Base-by-base conservation (phyloP, 805 yeast genomes). In the Pichia gijzeniarum region DNA sequence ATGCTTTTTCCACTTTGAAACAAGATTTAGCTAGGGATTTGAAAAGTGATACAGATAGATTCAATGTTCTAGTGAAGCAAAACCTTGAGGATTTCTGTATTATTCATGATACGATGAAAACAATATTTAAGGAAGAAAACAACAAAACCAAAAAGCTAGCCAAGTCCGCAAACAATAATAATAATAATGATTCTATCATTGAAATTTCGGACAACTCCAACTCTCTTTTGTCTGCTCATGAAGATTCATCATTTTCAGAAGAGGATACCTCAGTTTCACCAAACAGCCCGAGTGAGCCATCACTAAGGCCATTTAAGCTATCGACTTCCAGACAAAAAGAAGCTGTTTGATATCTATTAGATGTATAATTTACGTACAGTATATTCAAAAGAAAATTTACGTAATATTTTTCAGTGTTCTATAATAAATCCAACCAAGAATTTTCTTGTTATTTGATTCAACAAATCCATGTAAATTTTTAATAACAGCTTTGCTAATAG, bases 31-130 rank as follows among this genome's bases (percentile, higher is more conserved):
- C 47, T 14, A 28, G 49, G 1, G 65, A 62, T 22, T 48, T 62
- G 44, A 49, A 44, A 37, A 38, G 45, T 20, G 56, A 55, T 10
- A 53, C 58, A 5, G 35, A 47, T 3, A 55, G 53, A 30, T 56
- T 58, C 37, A 58, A 55, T 46, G 16, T 32, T 4, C 35, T 53
- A 5, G 58, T 61, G 38, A 49, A 43, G 13, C 57, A 60, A 27
- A 61, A 60, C 38, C 34, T 62, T n/a, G 53, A 58, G 14, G 63
- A 61, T 30, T 62, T 62, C 40, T 48, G 53, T 20, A 38, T 56
- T 14, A 56, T 61, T 13, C 58, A 57, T 43, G 55, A 56, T 30
- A 49, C 62, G 2, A 45, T 59, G 44, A 56, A 57, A 20, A 49
- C 58, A 10, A 39, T 59, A 39, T 51, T 41, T 12, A 35, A 27